Conservation (phyloP, 2,329 filamentous ascomycete species). For the Nannizziopsis arthrosporioides region DNA sequence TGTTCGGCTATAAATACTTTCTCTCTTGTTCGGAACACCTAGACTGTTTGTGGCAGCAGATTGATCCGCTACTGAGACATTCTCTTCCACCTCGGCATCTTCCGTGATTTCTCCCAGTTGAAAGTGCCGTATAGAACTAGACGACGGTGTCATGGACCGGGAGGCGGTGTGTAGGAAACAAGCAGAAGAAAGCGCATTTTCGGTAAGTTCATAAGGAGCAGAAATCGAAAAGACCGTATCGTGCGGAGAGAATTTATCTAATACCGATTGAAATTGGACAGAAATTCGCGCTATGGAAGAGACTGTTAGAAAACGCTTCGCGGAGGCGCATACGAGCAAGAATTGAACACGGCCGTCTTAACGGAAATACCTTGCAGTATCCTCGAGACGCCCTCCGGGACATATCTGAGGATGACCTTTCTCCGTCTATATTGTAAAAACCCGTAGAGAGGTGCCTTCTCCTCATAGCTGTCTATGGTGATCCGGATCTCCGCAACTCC, state of each 20-base stretch:
- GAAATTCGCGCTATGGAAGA: constrained; percentile 60
- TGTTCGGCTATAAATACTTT: constrained; percentile 17
- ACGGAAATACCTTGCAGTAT: constrained; percentile 69
- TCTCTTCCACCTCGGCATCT: constrained; percentile 63
- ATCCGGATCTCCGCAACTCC: constrained; percentile 76
- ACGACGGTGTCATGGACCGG: constrained; percentile 73
- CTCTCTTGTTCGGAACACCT: constrained; percentile 14
- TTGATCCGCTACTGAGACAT: constrained; percentile 3
- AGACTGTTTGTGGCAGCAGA: background rate
- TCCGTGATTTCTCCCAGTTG: constrained; percentile 89
- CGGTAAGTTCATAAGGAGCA: constrained; percentile 65
- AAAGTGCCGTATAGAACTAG: constrained; percentile 62
- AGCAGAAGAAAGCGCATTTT: constrained; percentile 74
- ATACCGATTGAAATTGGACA: constrained; percentile 52
- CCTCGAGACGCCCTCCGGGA: constrained; percentile 81
- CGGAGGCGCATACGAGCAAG: background rate
- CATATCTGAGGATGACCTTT: constrained; percentile 84
- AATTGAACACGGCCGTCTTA: background rate
- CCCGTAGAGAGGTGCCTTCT: constrained; percentile 80
- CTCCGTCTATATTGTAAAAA: constrained; percentile 80
- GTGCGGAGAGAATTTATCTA: constrained; percentile 56
- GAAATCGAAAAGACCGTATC: constrained; percentile 73
- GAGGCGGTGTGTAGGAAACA: constrained; percentile 84
- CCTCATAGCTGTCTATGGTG: constrained; percentile 64
- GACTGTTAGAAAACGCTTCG: constrained; percentile 9